phyloP scores from a whole-genome alignment of 305 asterid species.

The Fraxinus xanthoxyloides region DNA sequence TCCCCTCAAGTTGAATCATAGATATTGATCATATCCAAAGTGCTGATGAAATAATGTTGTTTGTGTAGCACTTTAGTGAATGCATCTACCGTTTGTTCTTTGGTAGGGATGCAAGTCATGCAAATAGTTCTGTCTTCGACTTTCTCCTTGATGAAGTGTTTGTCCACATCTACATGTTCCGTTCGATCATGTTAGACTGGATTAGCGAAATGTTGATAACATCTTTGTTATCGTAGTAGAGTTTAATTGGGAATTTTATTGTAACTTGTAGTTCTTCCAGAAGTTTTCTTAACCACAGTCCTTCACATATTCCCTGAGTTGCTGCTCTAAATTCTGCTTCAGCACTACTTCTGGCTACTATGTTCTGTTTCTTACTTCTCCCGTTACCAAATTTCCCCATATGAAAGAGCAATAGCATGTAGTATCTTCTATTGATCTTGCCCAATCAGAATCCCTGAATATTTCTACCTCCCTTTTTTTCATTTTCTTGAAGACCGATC shows the following conservation, averaged over 20 bases:
- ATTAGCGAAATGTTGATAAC: background rate
- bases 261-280: background rate
- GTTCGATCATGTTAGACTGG: background rate
- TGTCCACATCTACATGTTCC: background rate
- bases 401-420: background rate
- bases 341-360: background rate
- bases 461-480: background rate
- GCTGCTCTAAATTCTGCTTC: background rate
- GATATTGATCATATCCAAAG: background rate
- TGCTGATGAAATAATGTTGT: background rate
- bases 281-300: background rate
- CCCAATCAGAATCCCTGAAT: background rate
- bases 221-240: background rate
- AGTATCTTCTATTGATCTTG: background rate
- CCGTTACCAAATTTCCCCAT: background rate
- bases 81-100: background rate
- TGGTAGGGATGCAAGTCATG: background rate
- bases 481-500: background rate
- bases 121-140: background rate
- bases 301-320: background rate
- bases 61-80: background rate
- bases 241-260: background rate
- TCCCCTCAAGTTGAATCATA: background rate
- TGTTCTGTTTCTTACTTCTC: background rate
- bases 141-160: background rate